Conservation (phyloP, 306 rosid genomes). For the Castanospermum australe region DNA sequence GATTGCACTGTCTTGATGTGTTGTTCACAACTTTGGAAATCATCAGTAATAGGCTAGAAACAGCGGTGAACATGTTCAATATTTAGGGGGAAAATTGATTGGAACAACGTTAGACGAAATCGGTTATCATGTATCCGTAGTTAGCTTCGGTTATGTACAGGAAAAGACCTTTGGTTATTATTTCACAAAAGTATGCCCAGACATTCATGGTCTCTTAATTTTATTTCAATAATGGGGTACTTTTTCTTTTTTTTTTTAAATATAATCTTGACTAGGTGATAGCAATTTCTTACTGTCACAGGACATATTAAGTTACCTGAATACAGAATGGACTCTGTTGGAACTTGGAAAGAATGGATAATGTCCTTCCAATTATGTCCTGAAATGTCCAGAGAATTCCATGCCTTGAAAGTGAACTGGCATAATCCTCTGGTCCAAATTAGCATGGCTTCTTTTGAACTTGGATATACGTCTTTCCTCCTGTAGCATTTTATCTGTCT, state of each 20-base stretch:
- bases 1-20: not conserved
- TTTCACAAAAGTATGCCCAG: not conserved
- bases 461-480: too few relatives aligned
- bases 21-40: not conserved
- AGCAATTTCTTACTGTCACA: not conserved
- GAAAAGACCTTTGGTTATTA: not conserved
- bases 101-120: not conserved
- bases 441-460: not conserved
- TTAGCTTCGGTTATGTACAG: not conserved
- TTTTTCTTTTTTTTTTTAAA: not conserved
- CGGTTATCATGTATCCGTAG: not conserved
- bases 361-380: not conserved
- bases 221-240: not conserved
- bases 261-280: not conserved
- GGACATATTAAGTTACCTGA: not conserved
- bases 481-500: not conserved
- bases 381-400: not conserved
- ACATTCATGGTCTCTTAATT: not conserved
- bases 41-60: not conserved
- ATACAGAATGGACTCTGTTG: not conserved
- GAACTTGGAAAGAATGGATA: not conserved
- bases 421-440: not conserved
- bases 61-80: not conserved
- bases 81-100: not conserved
- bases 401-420: not conserved